Percentiles rank a stretch among this genome's conserved stretches.
Conservation (phyloP, 805 yeast genomes). For the Saccharomycopsis sp. region DNA sequence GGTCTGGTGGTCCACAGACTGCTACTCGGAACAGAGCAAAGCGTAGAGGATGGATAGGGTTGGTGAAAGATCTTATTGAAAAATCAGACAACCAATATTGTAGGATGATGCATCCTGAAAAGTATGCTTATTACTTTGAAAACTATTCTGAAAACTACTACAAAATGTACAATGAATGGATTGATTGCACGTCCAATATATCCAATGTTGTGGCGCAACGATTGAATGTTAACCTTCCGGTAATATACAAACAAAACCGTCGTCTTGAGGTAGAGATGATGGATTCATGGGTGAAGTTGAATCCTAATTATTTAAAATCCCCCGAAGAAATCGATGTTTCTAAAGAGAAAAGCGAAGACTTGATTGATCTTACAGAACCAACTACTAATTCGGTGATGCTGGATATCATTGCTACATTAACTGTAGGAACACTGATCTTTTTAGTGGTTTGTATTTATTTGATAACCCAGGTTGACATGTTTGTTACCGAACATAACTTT, state of each 20-base stretch:
- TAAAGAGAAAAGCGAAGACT: not conserved
- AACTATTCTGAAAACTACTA: not conserved
- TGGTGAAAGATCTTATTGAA: not conserved
- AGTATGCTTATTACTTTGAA: not conserved
- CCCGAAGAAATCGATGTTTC: not conserved
- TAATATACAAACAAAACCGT: not conserved
- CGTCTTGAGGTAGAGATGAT: not conserved
- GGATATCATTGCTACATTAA: not conserved
- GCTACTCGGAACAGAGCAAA: too few species aligned
- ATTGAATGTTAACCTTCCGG: slow-evolving; percentile 1
- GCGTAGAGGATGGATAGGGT: not conserved
- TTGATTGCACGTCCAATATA: not conserved
- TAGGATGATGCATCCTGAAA: not conserved
- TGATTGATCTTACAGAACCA: not conserved
- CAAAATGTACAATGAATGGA: slow-evolving; percentile 6
- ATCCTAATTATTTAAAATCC: not conserved
- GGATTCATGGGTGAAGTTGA: not conserved
- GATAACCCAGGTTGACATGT: not conserved
- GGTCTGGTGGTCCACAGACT: too few species aligned
- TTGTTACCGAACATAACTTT: not conserved
- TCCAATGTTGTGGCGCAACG: not conserved
- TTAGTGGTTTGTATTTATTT: not conserved
- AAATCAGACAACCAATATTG: not conserved
- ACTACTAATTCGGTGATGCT: not conserved
- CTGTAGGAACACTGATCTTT: not conserved